These are phyloP conservation scores for Suaeda aralocaspica DNA, from an alignment of 148 eudicot genomes.

Conservation along the genomic window DNA sequence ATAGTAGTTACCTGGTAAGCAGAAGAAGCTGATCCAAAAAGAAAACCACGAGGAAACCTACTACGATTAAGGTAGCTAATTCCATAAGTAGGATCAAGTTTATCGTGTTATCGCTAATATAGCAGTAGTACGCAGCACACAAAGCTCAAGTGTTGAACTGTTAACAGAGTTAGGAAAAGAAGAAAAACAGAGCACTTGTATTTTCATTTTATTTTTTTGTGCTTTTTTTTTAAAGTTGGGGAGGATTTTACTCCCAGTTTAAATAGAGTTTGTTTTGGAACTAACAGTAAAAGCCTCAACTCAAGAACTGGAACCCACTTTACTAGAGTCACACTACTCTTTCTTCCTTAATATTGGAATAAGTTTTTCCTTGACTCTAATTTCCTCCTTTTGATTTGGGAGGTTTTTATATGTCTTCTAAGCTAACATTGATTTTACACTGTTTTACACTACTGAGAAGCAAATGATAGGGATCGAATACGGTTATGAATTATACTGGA, in stretches of 20 bases:
- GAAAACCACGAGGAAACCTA: slow-evolving; percentile 27
- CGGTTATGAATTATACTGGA: too few species aligned
- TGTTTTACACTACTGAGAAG: too few species aligned
- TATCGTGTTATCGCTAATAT: neutral
- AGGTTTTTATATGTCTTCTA: neutral
- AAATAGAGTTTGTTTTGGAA: neutral
- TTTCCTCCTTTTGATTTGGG: too few species aligned
- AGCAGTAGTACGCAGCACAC: neutral
- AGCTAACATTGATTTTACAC: too few species aligned
- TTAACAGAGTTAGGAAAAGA: neutral
- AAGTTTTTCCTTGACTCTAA: neutral
- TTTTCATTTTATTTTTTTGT: neutral
- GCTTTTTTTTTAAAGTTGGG: neutral
- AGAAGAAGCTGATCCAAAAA: slow-evolving; percentile 40
- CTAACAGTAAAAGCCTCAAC: neutral
- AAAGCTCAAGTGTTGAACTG: neutral
- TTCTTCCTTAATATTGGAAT: neutral
- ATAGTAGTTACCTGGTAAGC: slow-evolving; percentile 34
- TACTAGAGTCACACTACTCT: neutral
- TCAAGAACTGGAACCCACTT: neutral
- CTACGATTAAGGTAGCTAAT: slow-evolving; percentile 27
- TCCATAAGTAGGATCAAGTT: slow-evolving; percentile 9
- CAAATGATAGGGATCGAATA: too few species aligned
- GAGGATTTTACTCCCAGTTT: too few species aligned
- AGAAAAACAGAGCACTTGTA: neutral